Evolutionary conservation across 2,329 filamentous ascomycete genomes (phyloP).

Genomic region (Macroventuria anomochaeta): DNA sequence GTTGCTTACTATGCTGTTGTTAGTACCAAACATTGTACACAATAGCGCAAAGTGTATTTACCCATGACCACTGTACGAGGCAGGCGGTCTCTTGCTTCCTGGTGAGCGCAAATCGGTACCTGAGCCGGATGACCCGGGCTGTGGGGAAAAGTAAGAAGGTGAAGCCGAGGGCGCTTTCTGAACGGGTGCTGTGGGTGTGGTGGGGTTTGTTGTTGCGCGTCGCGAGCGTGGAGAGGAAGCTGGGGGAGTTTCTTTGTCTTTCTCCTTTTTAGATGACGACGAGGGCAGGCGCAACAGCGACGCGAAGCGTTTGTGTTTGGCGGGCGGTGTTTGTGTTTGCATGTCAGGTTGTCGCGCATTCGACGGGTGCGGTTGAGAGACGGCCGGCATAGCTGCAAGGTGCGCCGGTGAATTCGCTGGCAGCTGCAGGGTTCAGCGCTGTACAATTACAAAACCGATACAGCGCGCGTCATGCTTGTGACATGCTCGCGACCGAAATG

Average conservation of each 20-base stretch:
- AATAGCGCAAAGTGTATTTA: constrained; percentile 13
- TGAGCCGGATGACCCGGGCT: constrained; percentile 30
- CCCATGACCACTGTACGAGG: constrained; percentile 56
- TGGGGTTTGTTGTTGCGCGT: constrained; percentile 34
- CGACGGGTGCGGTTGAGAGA: constrained; percentile 11
- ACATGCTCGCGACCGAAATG: constrained; percentile 14
- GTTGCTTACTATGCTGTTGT: constrained; percentile 14
- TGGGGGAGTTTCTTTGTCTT: constrained; percentile 18
- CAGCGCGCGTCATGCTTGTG: constrained; percentile 33
- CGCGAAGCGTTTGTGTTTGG: constrained; percentile 36
- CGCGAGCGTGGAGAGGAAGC: constrained; percentile 33
- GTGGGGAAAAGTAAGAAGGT: constrained; percentile 43
- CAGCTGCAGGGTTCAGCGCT: constrained; percentile 21
- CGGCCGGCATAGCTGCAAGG: constrained; percentile 20
- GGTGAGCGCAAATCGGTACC: constrained; percentile 42
- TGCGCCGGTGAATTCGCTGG: constrained; percentile 16
- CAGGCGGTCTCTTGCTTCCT: constrained; percentile 51
- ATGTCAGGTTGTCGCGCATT: constrained; percentile 14
- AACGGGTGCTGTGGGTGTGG: constrained; percentile 31
- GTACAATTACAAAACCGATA: constrained; percentile 13
- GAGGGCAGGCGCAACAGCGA: constrained; percentile 44
- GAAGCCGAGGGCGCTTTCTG: constrained; percentile 29
- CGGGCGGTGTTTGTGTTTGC: constrained; percentile 24
- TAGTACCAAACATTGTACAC: constrained; percentile 11
- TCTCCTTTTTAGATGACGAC: constrained; percentile 21